A percentile compares a stretch with the other conserved stretches of the same genome.
These are phyloP conservation scores for Fusarium luffae DNA, from an alignment of 2,329 filamentous ascomycete genomes.

Conservation along the genomic window DNA sequence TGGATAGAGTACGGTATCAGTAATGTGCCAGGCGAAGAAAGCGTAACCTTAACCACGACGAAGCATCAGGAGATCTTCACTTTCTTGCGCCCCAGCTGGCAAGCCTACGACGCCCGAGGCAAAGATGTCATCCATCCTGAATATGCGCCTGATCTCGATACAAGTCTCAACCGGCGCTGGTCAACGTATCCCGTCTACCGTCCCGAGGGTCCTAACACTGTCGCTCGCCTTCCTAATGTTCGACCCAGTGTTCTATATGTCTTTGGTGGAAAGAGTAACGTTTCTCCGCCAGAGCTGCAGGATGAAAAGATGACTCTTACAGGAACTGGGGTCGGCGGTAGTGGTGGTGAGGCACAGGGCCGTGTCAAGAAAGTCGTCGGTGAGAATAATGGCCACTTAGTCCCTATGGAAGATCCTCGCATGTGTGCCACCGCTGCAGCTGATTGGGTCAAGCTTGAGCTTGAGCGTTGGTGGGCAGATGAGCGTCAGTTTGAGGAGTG, in stretches of 20 bases:
- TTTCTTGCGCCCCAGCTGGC: conserved; percentile 72
- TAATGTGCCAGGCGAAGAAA: conserved; percentile 59
- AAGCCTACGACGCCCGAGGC: conserved; percentile 54
- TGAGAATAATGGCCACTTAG: conserved; percentile 77
- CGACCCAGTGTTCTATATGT: conserved; percentile 76
- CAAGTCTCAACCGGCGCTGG: conserved; percentile 51
- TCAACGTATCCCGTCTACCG: conserved; percentile 71
- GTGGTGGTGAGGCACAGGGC: conserved; percentile 71
- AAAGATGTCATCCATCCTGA: conserved; percentile 54
- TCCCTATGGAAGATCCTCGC: conserved; percentile 82
- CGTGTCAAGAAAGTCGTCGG: conserved; percentile 74
- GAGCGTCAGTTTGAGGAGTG: conserved; percentile 68
- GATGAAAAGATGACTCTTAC: conserved; percentile 72
- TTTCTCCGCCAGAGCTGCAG: conserved; percentile 63
- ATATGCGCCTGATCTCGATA: conserved; percentile 59
- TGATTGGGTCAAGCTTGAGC: conserved; percentile 66
- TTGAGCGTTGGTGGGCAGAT: conserved; percentile 67
- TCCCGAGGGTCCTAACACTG: conserved; percentile 68
- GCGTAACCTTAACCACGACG: conserved; percentile 80
- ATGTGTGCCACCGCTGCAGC: conserved; percentile 72
- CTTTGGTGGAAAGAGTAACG: conserved; percentile 69
- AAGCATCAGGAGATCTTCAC: conserved; percentile 85
- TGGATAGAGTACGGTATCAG: conserved; percentile 76
- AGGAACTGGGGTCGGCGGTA: conserved; percentile 74
- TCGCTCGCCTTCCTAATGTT: conserved; percentile 67